Evolutionary conservation across 352 stramenopile species (phyloP).

Genomic region (Phytophthora litchii): DNA sequence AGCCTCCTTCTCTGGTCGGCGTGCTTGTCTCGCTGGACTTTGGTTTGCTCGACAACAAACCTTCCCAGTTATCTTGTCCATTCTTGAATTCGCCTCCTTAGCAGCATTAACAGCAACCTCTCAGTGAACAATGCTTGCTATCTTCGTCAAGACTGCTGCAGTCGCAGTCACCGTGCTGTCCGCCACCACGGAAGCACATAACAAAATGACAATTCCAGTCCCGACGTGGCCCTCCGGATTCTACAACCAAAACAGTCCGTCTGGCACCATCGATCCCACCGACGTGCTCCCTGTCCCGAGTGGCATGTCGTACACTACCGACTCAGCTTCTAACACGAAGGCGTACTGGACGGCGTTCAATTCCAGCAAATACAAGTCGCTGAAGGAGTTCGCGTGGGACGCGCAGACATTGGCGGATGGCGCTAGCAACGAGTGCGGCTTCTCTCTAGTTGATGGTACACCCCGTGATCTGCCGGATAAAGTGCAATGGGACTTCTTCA

Average conservation of each 20-base stretch:
- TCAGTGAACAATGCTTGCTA: constrained; percentile 37
- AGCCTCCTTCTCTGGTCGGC: constrained; percentile 12
- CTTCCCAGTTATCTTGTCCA: constrained; percentile 20
- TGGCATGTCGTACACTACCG: constrained; percentile 52
- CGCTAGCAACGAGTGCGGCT: constrained; percentile 41
- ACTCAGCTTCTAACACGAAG: constrained; percentile 34
- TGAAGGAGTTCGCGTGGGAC: constrained; percentile 39
- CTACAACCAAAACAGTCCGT: constrained; percentile 50
- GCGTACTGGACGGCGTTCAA: constrained; percentile 48
- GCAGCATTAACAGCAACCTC: constrained; percentile 5
- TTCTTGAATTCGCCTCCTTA: constrained; percentile 33
- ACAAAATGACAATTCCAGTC: constrained; percentile 49
- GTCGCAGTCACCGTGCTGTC: constrained; percentile 26
- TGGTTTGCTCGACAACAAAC: background rate
- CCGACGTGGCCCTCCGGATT: constrained; percentile 43
- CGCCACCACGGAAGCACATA: constrained; percentile 40
- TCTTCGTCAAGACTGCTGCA: constrained; percentile 25
- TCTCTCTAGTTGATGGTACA: constrained; percentile 32
- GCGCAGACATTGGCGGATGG: constrained; percentile 22
- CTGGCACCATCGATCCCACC: constrained; percentile 46
- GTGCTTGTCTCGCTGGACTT: background rate
- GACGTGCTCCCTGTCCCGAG: constrained; percentile 38
- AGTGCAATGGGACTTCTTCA: constrained; percentile 51
- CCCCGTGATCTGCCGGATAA: constrained; percentile 29
- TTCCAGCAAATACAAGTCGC: constrained; percentile 40